Percentiles rank a stretch among this genome's conserved stretches.
Conservation (phyloP, 495 filamentous ascomycete genomes). For the Achaetomiella virescens region DNA sequence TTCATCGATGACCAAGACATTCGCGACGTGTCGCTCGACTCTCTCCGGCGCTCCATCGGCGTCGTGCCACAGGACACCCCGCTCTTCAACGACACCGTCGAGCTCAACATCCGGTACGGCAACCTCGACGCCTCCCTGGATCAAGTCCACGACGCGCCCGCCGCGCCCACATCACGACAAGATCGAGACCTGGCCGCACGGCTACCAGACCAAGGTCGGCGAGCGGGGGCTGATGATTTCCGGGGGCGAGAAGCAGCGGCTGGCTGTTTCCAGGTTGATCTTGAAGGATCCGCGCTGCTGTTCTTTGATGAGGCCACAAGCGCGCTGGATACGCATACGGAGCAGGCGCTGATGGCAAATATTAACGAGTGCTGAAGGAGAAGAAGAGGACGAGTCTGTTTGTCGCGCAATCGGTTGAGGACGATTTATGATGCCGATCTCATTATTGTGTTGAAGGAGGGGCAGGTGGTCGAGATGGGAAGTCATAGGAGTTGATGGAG, state of each 20-base stretch:
- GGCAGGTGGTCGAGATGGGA: conserved; percentile 75
- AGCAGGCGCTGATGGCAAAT: conserved; percentile 83
- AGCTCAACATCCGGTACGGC: conserved; percentile 95
- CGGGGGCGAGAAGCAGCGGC: conserved; percentile 90
- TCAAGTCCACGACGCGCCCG: conserved; percentile 66
- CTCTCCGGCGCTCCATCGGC: conserved; percentile 77
- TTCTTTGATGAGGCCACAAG: conserved; percentile 99
- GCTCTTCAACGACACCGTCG: conserved; percentile 90
- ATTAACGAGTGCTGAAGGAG: conserved; percentile 92
- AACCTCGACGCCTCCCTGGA: conserved; percentile 70
- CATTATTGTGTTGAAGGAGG: conserved; percentile 87
- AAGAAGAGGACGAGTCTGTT: conserved; percentile 88
- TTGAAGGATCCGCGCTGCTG: conserved; percentile 85
- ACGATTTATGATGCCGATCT: conserved; percentile 92
- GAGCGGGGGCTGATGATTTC: conserved; percentile 98
- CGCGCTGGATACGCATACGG: conserved; percentile 91
- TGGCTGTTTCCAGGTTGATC: conserved; percentile 80
- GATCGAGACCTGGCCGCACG: conserved; percentile 69
- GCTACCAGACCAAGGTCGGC: conserved; percentile 87
- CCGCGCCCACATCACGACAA: conserved; percentile 81
- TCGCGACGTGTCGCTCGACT: conserved; percentile 72
- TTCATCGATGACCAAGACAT: conserved; percentile 92
- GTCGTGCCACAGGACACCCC: conserved; percentile 97
- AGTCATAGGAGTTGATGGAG: conserved; percentile 82
- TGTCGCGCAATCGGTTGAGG: conserved; percentile 81